A percentile compares a stretch with the other conserved stretches of the same genome.
Evolutionary conservation across 164 flowering plant species (phyloP).

Genomic region (Nelumbo lutea): DNA sequence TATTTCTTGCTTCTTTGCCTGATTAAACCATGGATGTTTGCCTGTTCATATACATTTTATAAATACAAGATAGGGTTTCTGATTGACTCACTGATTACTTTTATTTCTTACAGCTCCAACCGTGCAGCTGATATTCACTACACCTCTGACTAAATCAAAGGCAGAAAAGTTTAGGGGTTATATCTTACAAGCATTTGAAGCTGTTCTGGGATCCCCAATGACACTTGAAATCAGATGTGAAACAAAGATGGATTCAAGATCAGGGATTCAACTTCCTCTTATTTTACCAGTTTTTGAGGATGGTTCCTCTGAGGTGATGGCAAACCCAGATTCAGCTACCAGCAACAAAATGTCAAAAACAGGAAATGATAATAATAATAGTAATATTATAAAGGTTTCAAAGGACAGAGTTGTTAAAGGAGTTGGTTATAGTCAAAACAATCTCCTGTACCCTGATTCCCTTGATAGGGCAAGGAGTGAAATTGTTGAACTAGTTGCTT

Average conservation of each 20-base stretch:
- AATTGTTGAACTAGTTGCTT: constrained; percentile 64
- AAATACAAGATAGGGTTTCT: neutral
- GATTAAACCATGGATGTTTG: no score
- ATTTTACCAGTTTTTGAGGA: constrained; percentile 23
- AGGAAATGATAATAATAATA: constrained; percentile 12
- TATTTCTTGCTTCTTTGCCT: no score
- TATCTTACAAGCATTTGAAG: constrained; percentile 86
- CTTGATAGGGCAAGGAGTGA: constrained; percentile 44
- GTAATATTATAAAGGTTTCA: constrained; percentile 10
- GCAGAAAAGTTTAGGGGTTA: constrained; percentile 59
- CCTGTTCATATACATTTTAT: no score
- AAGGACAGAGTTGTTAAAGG: constrained; percentile 24
- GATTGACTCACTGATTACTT: neutral
- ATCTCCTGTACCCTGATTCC: constrained; percentile 13
- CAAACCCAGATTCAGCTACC: constrained; percentile 6
- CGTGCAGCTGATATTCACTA: constrained; percentile 67
- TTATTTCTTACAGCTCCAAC: constrained; percentile 62
- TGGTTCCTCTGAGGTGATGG: constrained; percentile 22
- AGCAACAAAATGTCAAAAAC: constrained; percentile 10
- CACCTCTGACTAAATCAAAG: constrained; percentile 24
- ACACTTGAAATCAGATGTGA: constrained; percentile 75
- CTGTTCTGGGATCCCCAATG: constrained; percentile 72
- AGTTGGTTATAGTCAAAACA: constrained; percentile 21
- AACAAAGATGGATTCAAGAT: constrained; percentile 30
- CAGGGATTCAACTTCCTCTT: constrained; percentile 22